Evolutionary conservation across 805 yeast genomes (phyloP).

Genomic region (Barnettozyma californica): DNA sequence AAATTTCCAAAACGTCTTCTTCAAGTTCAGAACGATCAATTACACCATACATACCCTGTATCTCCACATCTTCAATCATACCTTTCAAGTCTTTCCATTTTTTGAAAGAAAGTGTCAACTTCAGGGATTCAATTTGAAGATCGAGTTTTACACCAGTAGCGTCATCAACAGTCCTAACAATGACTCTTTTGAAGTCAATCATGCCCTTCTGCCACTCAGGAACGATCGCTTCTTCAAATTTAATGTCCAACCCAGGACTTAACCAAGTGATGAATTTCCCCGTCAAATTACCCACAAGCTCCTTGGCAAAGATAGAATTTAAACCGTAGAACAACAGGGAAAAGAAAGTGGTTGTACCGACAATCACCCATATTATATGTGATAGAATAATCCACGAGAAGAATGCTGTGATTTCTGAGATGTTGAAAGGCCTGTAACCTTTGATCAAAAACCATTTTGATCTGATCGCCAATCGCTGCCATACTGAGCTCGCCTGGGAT

Average conservation of each 20-base stretch:
- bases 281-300: slow-evolving; percentile 71
- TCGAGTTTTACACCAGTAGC: slow-evolving; percentile 79
- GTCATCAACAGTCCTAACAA: slow-evolving; percentile 56
- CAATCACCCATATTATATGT: slow-evolving; percentile 67
- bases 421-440: slow-evolving; percentile 77
- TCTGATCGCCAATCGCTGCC: slow-evolving; percentile 43
- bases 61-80: slow-evolving; percentile 68
- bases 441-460: slow-evolving; percentile 75
- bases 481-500: slow-evolving; percentile 18
- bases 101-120: slow-evolving; percentile 69
- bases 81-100: slow-evolving; percentile 91
- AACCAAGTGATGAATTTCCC: slow-evolving; percentile 70
- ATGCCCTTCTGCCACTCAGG: slow-evolving; percentile 90
- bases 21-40: slow-evolving; percentile 51
- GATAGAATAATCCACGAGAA: slow-evolving; percentile 89
- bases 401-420: slow-evolving; percentile 82
- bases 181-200: slow-evolving; percentile 73
- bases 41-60: slow-evolving; percentile 80
- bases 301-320: slow-evolving; percentile 84
- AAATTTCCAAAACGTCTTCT: slow-evolving; percentile 17
- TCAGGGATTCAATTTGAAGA: slow-evolving; percentile 72
- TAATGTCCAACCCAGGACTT: slow-evolving; percentile 72
- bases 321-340: slow-evolving; percentile 66
- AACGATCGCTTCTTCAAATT: slow-evolving; percentile 83
- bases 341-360: slow-evolving; percentile 89